A percentile compares a stretch with the other conserved stretches of the same genome.
phyloP scores from a whole-genome alignment of 148 eudicot species.

The Camellia lanceoleosa region DNA sequence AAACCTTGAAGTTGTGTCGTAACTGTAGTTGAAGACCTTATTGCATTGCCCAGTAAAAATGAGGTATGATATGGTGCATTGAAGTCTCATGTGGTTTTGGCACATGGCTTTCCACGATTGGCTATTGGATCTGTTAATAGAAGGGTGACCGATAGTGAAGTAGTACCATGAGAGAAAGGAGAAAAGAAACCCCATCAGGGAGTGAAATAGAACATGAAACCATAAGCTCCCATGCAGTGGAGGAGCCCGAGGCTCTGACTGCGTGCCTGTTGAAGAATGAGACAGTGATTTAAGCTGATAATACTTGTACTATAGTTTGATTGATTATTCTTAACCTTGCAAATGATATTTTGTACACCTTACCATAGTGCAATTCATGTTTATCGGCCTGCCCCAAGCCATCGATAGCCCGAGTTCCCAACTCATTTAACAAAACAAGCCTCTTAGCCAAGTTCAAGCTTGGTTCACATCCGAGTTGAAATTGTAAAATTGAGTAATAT shows the following conservation, averaged over 20 bases:
- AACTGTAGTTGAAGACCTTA: no score
- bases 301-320: not conserved
- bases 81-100: not conserved
- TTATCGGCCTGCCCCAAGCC: not conserved
- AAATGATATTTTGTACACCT: not conserved
- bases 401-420: not conserved
- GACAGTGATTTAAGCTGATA: not conserved
- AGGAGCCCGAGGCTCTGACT: no score
- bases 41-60: not conserved
- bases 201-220: no score
- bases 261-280: no score
- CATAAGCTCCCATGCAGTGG: no score
- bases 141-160: not conserved
- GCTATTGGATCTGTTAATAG: not conserved
- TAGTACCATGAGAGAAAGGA: no score
- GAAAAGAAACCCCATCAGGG: no score
- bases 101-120: not conserved
- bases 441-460: not conserved
- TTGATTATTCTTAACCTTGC: not conserved
- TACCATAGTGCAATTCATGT: not conserved
- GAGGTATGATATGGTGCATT: not conserved
- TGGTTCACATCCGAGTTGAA: not conserved
- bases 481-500: not conserved
- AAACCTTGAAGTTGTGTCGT: not conserved
- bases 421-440: no score